Conservation (phyloP, 2,329 filamentous ascomycete genomes). For the Penicillium expansum region DNA sequence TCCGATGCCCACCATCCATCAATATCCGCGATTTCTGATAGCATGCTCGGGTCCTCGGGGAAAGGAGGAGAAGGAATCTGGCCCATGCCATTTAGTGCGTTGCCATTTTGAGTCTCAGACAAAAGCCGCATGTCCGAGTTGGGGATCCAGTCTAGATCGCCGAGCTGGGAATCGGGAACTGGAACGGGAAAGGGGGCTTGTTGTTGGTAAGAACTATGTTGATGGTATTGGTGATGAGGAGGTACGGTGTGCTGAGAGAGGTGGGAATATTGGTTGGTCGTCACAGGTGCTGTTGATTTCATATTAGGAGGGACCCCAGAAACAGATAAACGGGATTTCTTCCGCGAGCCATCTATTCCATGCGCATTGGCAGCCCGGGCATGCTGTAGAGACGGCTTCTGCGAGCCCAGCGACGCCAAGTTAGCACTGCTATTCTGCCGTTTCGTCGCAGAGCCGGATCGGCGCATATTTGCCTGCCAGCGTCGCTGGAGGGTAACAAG, state of each 20-base stretch:
- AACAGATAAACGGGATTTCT: slow-evolving; percentile 24
- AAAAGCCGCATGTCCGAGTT: slow-evolving; percentile 29
- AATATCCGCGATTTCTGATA: slow-evolving; percentile 28
- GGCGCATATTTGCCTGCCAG: slow-evolving; percentile 39
- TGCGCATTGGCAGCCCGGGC: background rate
- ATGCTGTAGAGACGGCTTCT: slow-evolving; percentile 13
- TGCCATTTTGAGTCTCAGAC: slow-evolving; percentile 19
- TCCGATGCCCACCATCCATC: slow-evolving; percentile 33
- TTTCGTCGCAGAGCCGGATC: slow-evolving; percentile 29
- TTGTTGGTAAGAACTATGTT: slow-evolving; percentile 6
- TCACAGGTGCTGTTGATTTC: background rate
- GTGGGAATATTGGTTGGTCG: slow-evolving; percentile 3
- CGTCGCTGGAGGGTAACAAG: slow-evolving; percentile 39
- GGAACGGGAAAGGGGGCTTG: slow-evolving; percentile 8
- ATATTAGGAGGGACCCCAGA: background rate
- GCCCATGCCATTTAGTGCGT: slow-evolving; percentile 1
- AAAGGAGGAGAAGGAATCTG: slow-evolving; percentile 13
- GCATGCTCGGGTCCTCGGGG: slow-evolving; percentile 12
- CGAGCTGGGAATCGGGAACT: slow-evolving; percentile 12
- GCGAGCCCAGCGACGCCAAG: slow-evolving; percentile 4
- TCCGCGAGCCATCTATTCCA: slow-evolving; percentile 19
- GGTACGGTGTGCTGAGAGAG: slow-evolving; percentile 7
- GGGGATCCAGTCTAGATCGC: slow-evolving; percentile 32
- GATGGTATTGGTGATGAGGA: slow-evolving; percentile 3
- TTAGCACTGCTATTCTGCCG: slow-evolving; percentile 28